Conservation (phyloP, 2,329 filamentous ascomycete genomes). For the Calcarisporium arbuscula region DNA sequence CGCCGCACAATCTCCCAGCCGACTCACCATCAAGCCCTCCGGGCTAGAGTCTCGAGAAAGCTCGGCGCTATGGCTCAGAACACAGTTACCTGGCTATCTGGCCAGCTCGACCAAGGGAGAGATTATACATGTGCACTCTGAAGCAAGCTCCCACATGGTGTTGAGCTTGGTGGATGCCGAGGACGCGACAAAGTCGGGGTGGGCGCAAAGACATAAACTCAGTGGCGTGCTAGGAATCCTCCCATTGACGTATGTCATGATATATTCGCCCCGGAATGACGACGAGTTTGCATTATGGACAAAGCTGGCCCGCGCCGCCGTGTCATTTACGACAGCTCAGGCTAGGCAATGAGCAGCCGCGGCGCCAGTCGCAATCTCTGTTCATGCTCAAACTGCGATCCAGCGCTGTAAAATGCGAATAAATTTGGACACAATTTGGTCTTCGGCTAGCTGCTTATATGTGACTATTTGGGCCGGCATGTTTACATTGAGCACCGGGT, state of each 20-base stretch:
- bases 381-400: too few relatives aligned
- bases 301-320: slow-evolving; percentile 15
- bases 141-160: slow-evolving; percentile 31
- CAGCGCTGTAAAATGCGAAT: too few relatives aligned
- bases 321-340: slow-evolving; percentile 11
- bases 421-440: too few relatives aligned
- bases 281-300: slow-evolving; percentile 23
- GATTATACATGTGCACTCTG: slow-evolving; percentile 30
- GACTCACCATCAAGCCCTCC: not conserved
- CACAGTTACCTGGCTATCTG: slow-evolving; percentile 6
- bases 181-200: slow-evolving; percentile 26
- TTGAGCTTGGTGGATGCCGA: slow-evolving; percentile 31
- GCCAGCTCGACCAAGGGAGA: slow-evolving; percentile 18
- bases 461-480: too few relatives aligned
- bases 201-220: slow-evolving; percentile 33
- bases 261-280: slow-evolving; percentile 33
- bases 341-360: too few relatives aligned
- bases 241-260: slow-evolving; percentile 24
- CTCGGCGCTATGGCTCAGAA: slow-evolving; percentile 7
- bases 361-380: too few relatives aligned
- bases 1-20: not conserved
- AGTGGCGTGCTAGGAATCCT: slow-evolving; percentile 4
- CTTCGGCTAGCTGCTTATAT: too few relatives aligned
- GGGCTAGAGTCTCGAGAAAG: slow-evolving; percentile 6
- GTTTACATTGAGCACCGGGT: too few relatives aligned